Evolutionary conservation across 1,284 basidiomycete species (phyloP).

Genomic region (Microbotryum silenes-acaulis): DNA sequence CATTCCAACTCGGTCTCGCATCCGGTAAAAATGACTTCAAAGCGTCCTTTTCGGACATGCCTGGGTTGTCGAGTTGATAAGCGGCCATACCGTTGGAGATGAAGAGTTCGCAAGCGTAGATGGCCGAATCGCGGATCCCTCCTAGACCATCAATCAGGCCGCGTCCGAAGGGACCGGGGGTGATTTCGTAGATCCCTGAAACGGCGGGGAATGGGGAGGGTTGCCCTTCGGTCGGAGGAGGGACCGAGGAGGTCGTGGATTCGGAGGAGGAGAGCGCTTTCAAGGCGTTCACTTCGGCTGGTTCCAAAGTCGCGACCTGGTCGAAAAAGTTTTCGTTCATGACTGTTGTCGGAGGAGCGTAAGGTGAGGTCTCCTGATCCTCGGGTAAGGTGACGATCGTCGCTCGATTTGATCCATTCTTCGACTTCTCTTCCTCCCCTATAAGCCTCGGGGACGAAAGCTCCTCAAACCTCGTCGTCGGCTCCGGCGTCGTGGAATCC

Average conservation of each 20-base stretch:
- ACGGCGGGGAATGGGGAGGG: background rate
- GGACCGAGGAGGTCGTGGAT: background rate
- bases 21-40: slow-evolving; percentile 33
- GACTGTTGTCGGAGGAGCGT: slow-evolving; percentile 16
- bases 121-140: slow-evolving; percentile 42
- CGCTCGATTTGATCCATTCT: background rate
- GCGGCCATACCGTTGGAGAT: slow-evolving; percentile 32
- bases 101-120: slow-evolving; percentile 38
- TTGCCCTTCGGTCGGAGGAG: background rate
- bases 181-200: slow-evolving; percentile 15
- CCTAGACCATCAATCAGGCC: slow-evolving; percentile 44
- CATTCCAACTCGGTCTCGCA: slow-evolving; percentile 21
- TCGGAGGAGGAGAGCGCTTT: background rate
- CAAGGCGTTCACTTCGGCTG: background rate
- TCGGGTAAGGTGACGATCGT: slow-evolving; percentile 12
- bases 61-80: slow-evolving; percentile 33
- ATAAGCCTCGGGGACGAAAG: background rate
- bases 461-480: background rate
- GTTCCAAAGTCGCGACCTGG: background rate
- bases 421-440: slow-evolving; percentile 20
- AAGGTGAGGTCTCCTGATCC: slow-evolving; percentile 34
- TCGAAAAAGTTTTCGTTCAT: background rate
- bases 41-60: slow-evolving; percentile 30
- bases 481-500: slow-evolving; percentile 2
- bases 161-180: slow-evolving; percentile 37